Evolutionary conservation across 768 basidiomycete genomes (phyloP).

Genomic region (Hemileccinum impolitum): DNA sequence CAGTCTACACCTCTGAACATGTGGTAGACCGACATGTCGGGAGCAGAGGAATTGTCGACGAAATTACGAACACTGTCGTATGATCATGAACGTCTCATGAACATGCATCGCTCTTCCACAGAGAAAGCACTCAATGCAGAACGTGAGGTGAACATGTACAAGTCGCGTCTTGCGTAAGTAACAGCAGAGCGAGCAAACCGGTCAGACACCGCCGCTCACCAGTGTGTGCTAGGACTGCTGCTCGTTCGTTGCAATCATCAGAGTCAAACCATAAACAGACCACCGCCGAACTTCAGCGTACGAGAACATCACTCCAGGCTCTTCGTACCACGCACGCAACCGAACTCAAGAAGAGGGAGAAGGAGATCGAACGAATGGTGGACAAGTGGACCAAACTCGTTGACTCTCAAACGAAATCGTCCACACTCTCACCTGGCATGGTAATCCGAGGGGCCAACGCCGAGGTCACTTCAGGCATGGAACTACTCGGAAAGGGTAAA

Average conservation of each 20-base stretch:
- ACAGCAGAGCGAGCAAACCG: not conserved
- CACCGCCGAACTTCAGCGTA: conserved; percentile 64
- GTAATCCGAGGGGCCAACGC: conserved; percentile 51
- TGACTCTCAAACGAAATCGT: conserved; percentile 63
- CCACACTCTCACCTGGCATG: conserved; percentile 46
- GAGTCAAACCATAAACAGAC: conserved; percentile 73
- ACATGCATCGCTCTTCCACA: conserved; percentile 56
- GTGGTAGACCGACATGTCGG: conserved; percentile 65
- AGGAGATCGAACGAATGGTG: conserved; percentile 68
- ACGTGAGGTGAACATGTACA: conserved; percentile 71
- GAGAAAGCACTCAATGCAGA: conserved; percentile 72
- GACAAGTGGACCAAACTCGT: conserved; percentile 74
- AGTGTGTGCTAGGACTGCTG: conserved; percentile 40
- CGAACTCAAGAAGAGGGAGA: conserved; percentile 80
- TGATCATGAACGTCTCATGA: conserved; percentile 71
- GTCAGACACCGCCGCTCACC: conserved; percentile 7
- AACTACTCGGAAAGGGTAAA: conserved; percentile 46
- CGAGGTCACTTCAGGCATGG: conserved; percentile 42
- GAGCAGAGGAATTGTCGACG: conserved; percentile 72
- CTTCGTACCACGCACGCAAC: conserved; percentile 64
- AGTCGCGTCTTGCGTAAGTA: conserved; percentile 68
- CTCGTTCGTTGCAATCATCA: conserved; percentile 52
- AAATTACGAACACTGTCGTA: conserved; percentile 76
- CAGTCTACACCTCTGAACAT: conserved; percentile 15
- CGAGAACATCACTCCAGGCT: conserved; percentile 63